Evolutionary conservation across 768 basidiomycete species (phyloP), one percentile per base, ranked within the genome.

Genomic region (Phaeotremella skinneri): DNA sequence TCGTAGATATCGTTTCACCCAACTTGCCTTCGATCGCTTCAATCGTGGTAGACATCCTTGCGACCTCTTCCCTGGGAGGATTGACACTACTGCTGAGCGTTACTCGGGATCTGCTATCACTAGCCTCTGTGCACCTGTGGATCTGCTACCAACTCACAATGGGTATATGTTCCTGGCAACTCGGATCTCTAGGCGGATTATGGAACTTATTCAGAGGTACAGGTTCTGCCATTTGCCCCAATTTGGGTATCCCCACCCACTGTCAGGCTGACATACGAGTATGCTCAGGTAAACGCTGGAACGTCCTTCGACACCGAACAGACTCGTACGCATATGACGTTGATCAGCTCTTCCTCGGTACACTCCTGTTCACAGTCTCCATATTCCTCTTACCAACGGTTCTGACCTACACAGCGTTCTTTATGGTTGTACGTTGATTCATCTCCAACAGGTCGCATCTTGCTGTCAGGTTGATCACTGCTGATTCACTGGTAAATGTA

Each of bases 311-410:
- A 30, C 83, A 87, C 52, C 85, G 93, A n/a, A 87, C 85, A 2
- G 96, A 98, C 69, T 83, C 87, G 0, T 91, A 89, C 84, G 83
- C 87, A 56, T 98, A 96, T 67, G 89, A 91, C 53, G 81, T 92
- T 26, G 94, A 98, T 74, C 91, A 97, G 72, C 83, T 98, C 1
- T 80, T 98, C n/a, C 87, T 97, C 32, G 94, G 94, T 3, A 93
- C 96, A 0, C 50, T 78, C 27, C 63, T 78, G 1, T 78, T 78
- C 63, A 78, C 78, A 1, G 70, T 76, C 25, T 74, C 76, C 11
- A 62, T 71, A 2, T 78, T 78, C 56, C 64, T 78, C 20, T 65
- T 77, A 29, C 78, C 94, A 1, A 97, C 94, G 0, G 84, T 93
- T 2, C 68, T 89, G 30, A 87, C 86, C 0, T 99, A 96, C 75